Conservation (phyloP, 2,329 filamentous ascomycete genomes). For the Teratosphaeria viscida region DNA sequence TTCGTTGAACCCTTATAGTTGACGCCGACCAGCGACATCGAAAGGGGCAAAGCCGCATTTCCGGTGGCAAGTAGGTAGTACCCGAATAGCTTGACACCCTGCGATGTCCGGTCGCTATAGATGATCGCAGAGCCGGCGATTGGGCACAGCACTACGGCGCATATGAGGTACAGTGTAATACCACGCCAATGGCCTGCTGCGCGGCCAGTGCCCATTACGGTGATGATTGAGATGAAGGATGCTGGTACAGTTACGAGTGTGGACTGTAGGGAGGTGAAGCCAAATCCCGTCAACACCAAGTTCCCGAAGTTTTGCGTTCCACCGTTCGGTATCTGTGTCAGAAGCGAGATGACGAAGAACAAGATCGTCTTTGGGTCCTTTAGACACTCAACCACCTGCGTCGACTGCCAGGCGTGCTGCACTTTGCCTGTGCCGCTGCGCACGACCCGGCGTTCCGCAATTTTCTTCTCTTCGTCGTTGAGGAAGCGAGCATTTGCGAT, state of each 20-base stretch:
- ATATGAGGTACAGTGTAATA: neutral
- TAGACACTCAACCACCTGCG: neutral
- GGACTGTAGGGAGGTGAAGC: slow-evolving; percentile 40
- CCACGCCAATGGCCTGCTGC: neutral
- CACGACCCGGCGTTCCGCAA: slow-evolving; percentile 27
- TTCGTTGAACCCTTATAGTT: neutral
- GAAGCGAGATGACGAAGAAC: neutral
- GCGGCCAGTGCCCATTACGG: neutral
- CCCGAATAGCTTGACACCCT: neutral
- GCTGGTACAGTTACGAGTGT: neutral
- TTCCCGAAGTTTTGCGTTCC: neutral
- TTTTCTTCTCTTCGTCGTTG: slow-evolving; percentile 42
- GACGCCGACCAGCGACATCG: neutral
- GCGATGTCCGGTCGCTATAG: neutral
- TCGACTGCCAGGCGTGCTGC: neutral
- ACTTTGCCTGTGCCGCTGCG: slow-evolving; percentile 6
- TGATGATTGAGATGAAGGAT: slow-evolving; percentile 35
- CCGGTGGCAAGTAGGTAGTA: neutral
- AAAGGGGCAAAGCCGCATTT: neutral
- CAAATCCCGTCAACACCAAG: slow-evolving; percentile 24
- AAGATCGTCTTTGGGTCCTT: neutral
- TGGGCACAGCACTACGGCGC: neutral
- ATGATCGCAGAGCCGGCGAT: neutral
- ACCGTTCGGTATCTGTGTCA: neutral
- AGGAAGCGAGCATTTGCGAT: slow-evolving; percentile 44